Base-by-base conservation (phyloP, 257 asterid species). In the Salvia rosmarinus region DNA sequence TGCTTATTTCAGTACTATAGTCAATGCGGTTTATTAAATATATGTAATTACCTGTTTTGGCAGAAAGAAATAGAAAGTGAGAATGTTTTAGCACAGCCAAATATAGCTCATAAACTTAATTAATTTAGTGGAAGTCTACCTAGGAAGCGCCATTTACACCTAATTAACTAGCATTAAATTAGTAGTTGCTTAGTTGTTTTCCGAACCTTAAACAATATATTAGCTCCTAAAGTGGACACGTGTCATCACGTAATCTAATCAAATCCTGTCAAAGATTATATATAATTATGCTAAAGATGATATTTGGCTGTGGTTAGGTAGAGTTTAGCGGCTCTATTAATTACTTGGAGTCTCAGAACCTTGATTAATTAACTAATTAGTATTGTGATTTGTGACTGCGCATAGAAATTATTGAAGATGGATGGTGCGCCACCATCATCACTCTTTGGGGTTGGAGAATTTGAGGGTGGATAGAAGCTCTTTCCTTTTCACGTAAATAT, bases 401-500 rank as follows among this genome's bases (percentile, higher is more conserved):
- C 64, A 50, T 61, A 63, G 37, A 49, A 66, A 61, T 71, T 72
- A 67, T 76, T 72, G 77, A 75, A 62, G 55, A 3, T 8, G 13
- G 62, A 57, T 47, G 57, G 20, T 55, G 62, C 59, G 58, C 69
- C 67, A 72, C 76, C 84, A 64, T 16, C 44, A 42, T n/a, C 69
- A 16, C 35, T 68, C 16, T 44, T 71, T 64, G 55, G 64, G 44
- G 28, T 35, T 50, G 60, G 47, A 30, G 51, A 17, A 46, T 7
- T 37, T 9, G 30, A 25, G 30, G 1, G 30, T 25, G 30, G 30
- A 25, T 25, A 23, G 54, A 28, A 40, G 61, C 79, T 63, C 84
- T 64, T 52, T 83, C 77, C 4, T 4, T 82, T 86, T 82, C 62
- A 83, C 77, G 78, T 65, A 77, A 80, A 81, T 75, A 52, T 62